Evolutionary conservation across 2,329 filamentous ascomycete genomes (phyloP).

Genomic region (Plectosphaerella plurivora): DNA sequence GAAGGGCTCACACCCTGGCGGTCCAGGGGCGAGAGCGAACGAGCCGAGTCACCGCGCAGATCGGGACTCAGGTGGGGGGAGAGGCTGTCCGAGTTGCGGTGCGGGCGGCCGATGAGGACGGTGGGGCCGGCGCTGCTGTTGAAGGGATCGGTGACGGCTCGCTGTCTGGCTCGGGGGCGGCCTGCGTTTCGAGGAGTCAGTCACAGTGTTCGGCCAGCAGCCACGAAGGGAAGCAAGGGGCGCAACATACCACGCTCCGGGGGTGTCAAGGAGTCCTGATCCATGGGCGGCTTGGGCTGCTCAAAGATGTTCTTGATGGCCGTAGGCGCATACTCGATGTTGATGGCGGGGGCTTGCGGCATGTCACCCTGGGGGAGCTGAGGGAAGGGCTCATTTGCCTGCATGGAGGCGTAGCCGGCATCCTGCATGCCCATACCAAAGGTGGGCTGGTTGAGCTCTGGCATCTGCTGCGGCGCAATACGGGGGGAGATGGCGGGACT

Average conservation of each 20-base stretch:
- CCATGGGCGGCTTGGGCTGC: conserved; percentile 58
- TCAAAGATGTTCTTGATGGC: conserved; percentile 63
- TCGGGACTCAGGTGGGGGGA: conserved; percentile 48
- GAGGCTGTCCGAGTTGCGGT: conserved; percentile 28
- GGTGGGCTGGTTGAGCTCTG: conserved; percentile 41
- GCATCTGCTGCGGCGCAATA: conserved; percentile 52
- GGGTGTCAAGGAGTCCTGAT: conserved; percentile 77
- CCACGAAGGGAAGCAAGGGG: too few relatives aligned
- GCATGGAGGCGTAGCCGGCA: conserved; percentile 32
- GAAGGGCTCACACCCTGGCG: conserved; percentile 43
- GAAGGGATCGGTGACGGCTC: conserved; percentile 57
- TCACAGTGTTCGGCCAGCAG: not conserved
- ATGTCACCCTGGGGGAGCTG: conserved; percentile 52
- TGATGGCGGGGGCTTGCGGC: conserved; percentile 75
- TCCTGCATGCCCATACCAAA: conserved; percentile 39
- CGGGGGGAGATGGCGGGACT: conserved; percentile 63
- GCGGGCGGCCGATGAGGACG: conserved; percentile 31
- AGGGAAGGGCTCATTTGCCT: conserved; percentile 46
- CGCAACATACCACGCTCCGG: conserved; percentile 59
- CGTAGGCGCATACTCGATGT: conserved; percentile 84
- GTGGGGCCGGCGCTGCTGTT: conserved; percentile 36
- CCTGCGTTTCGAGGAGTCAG: conserved; percentile 23
- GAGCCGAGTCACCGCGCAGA: conserved; percentile 41
- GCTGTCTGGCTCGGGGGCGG: conserved; percentile 43
- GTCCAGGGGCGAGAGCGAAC: conserved; percentile 57